A percentile compares a stretch with the other conserved stretches of the same genome.
phyloP scores from a whole-genome alignment of 2,329 filamentous ascomycete genomes.

The Escovopsis sp. region DNA sequence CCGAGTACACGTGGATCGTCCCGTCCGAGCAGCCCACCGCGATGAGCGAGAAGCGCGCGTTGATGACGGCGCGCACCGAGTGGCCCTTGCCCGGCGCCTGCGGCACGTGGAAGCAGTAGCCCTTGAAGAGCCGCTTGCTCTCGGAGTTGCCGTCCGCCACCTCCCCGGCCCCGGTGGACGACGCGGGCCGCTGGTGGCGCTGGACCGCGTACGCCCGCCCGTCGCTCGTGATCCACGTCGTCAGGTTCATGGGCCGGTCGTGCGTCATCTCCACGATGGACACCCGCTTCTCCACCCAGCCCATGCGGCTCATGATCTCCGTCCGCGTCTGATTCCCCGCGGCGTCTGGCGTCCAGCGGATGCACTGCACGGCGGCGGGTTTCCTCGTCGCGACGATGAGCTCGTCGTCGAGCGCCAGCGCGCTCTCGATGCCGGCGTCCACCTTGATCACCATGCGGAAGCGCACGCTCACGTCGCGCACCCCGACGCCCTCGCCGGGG shows the following conservation, averaged over 20 bases:
- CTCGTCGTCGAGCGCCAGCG: slow-evolving; percentile 81
- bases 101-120: slow-evolving; percentile 78
- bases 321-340: slow-evolving; percentile 75
- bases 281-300: slow-evolving; percentile 66
- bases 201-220: slow-evolving; percentile 87
- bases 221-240: slow-evolving; percentile 81
- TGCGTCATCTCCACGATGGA: slow-evolving; percentile 74
- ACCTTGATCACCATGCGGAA: slow-evolving; percentile 98
- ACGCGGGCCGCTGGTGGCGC: slow-evolving; percentile 31
- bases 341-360: slow-evolving; percentile 79
- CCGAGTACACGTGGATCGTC: slow-evolving; percentile 75
- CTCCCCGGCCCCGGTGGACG: slow-evolving; percentile 24
- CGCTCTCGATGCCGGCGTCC: slow-evolving; percentile 82
- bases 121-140: slow-evolving; percentile 61
- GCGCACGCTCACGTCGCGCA: slow-evolving; percentile 74
- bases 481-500: slow-evolving; percentile 65
- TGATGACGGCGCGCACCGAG: slow-evolving; percentile 67
- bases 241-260: slow-evolving; percentile 90
- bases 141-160: slow-evolving; percentile 29
- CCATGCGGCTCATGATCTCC: slow-evolving; percentile 75
- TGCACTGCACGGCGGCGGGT: slow-evolving; percentile 90
- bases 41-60: slow-evolving; percentile 86
- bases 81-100: slow-evolving; percentile 36
- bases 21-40: slow-evolving; percentile 73
- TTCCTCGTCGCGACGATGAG: slow-evolving; percentile 82